phyloP scores from a whole-genome alignment of 148 eudicot genomes.

The Suaeda aralocaspica region DNA sequence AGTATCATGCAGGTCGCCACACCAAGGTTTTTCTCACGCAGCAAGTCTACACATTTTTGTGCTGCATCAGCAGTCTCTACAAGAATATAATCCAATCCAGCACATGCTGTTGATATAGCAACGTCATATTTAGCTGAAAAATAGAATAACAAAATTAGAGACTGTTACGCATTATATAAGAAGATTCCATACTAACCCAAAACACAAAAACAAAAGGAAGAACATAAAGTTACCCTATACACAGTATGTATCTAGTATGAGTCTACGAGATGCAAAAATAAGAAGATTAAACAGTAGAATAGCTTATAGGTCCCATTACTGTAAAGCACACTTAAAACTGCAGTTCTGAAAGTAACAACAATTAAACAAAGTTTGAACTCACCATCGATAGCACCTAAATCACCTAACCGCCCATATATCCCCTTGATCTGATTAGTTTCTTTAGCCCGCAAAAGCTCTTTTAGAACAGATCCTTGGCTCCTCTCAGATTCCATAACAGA shows the following conservation, averaged over 20 bases:
- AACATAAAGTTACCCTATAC: neutral
- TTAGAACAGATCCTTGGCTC: constrained; percentile 91
- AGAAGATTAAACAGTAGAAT: neutral
- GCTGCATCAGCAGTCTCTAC: constrained; percentile 94
- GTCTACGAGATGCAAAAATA: neutral
- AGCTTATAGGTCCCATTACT: neutral
- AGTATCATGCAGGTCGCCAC: constrained; percentile 97
- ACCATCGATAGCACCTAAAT: constrained; percentile 97
- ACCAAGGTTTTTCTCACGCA: constrained; percentile 83
- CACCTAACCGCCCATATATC: constrained; percentile 97
- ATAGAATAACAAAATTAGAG: constrained; percentile 14
- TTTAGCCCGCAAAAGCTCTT: constrained; percentile 84
- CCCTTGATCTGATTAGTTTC: constrained; percentile 66
- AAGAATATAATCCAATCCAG: constrained; percentile 92
- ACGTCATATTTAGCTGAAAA: constrained; percentile 83
- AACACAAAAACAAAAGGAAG: neutral
- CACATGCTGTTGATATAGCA: constrained; percentile 92
- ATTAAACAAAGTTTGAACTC: constrained; percentile 9
- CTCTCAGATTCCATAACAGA: constrained; percentile 81
- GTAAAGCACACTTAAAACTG: neutral
- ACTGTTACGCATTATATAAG: neutral
- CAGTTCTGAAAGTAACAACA: neutral
- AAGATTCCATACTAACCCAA: neutral
- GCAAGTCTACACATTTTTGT: constrained; percentile 87
- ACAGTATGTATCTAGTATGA: too few relatives aligned